Conservation (phyloP, 768 basidiomycete species). For the Boletus sp. region DNA sequence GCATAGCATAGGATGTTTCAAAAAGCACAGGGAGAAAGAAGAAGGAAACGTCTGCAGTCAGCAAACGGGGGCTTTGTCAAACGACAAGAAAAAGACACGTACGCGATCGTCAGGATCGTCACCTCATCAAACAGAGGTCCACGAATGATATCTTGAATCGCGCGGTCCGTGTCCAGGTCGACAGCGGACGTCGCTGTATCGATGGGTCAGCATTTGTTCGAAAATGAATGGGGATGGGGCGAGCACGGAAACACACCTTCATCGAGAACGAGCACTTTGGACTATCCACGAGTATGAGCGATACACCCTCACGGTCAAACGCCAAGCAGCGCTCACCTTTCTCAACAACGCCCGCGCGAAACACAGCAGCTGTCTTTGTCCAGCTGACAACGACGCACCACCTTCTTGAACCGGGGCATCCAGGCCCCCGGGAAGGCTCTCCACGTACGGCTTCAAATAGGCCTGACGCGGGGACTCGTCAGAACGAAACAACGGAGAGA, state of each 20-base stretch:
- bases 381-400: constrained; percentile 78
- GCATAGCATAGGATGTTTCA: not conserved
- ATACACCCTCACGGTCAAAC: not conserved
- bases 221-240: too few species aligned
- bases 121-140: constrained; percentile 74
- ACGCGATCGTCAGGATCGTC: constrained; percentile 88
- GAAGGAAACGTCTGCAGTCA: not conserved
- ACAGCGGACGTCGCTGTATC: constrained; percentile 79
- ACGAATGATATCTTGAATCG: constrained; percentile 84
- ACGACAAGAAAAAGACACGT: constrained; percentile 26
- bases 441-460: constrained; percentile 67
- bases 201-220: not conserved
- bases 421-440: constrained; percentile 60
- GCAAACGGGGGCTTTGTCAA: too few species aligned
- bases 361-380: constrained; percentile 86
- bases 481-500: not conserved
- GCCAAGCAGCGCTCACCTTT: constrained; percentile 44
- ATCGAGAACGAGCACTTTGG: constrained; percentile 89
- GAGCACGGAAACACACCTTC: constrained; percentile 54
- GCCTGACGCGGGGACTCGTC: constrained; percentile 37
- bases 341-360: constrained; percentile 83
- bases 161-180: constrained; percentile 85
- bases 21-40: too few species aligned
- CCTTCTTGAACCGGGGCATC: constrained; percentile 77
- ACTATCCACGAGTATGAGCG: constrained; percentile 35